phyloP scores from a whole-genome alignment of 2,329 filamentous ascomycete species.

The Botrytis byssoidea region DNA sequence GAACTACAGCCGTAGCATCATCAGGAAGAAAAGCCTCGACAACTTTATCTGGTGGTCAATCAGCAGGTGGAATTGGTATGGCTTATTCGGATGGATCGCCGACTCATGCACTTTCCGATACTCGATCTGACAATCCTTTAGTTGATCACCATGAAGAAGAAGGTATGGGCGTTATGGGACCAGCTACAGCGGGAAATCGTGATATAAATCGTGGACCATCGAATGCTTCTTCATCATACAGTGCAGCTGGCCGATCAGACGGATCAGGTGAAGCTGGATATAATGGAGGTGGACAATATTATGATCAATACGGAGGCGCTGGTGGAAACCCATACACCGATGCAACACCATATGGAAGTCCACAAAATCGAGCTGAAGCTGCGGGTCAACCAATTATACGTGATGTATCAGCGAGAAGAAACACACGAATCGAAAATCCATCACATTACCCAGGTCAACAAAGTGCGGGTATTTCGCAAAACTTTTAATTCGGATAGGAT shows the following conservation, averaged over 20 bases:
- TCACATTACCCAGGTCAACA: conserved; percentile 80
- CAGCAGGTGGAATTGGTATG: conserved; percentile 53
- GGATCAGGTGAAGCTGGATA: conserved; percentile 55
- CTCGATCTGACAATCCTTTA: conserved; percentile 66
- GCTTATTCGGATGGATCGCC: conserved; percentile 76
- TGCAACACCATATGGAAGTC: conserved; percentile 40
- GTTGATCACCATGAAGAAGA: conserved; percentile 62
- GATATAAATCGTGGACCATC: conserved; percentile 87
- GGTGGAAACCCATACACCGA: conserved; percentile 56
- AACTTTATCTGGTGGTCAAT: conserved; percentile 73
- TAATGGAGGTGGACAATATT: conserved; percentile 49
- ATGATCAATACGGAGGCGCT: conserved; percentile 51
- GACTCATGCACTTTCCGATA: conserved; percentile 62
- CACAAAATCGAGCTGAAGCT: conserved; percentile 44
- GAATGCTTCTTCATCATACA: conserved; percentile 96
- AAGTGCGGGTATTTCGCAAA: conserved; percentile 93
- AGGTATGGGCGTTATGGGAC: conserved; percentile 79
- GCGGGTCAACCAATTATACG: conserved; percentile 77
- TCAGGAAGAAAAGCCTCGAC: conserved; percentile 83
- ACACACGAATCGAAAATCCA: conserved; percentile 91
- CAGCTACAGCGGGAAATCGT: conserved; percentile 63
- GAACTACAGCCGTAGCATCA: conserved; percentile 67
- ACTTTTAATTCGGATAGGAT: conserved; percentile 62
- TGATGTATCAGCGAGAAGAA: conserved; percentile 87
- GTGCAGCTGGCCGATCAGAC: conserved; percentile 73